These are phyloP conservation scores for Mentha longifolia DNA, from an alignment of 257 asterid species.

Conservation along the genomic window DNA sequence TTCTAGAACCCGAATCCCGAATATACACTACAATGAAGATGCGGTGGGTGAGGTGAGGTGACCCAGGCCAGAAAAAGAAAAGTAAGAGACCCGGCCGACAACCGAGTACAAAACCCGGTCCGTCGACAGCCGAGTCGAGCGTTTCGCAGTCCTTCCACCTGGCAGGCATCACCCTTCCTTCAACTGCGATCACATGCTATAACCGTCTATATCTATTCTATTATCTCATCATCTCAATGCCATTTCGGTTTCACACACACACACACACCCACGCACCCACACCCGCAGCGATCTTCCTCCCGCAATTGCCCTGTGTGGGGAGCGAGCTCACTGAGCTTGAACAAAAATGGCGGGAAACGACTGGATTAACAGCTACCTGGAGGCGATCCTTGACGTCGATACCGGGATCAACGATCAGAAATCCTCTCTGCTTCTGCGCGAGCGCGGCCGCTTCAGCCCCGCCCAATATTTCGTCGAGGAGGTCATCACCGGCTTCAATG, in stretches of 20 bases:
- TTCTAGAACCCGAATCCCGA: too few relatives aligned
- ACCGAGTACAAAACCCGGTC: slow-evolving; percentile 1
- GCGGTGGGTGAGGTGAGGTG: too few relatives aligned
- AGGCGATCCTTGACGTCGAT: slow-evolving; percentile 77
- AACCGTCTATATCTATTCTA: slow-evolving; percentile 26
- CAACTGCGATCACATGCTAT: slow-evolving; percentile 21
- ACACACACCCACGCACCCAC: too few relatives aligned
- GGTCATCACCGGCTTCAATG: slow-evolving; percentile 79
- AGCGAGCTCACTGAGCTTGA: slow-evolving; percentile 3
- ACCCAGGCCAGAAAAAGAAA: too few relatives aligned
- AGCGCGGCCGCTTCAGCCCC: slow-evolving; percentile 85
- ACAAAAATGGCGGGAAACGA: slow-evolving; percentile 66
- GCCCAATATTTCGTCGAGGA: slow-evolving; percentile 82
- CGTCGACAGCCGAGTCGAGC: slow-evolving; percentile 7
- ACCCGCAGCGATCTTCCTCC: background rate
- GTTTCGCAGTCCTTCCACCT: slow-evolving; percentile 20
- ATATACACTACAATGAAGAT: too few relatives aligned
- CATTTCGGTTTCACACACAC: too few relatives aligned
- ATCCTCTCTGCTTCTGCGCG: slow-evolving; percentile 66
- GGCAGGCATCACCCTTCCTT: slow-evolving; percentile 28
- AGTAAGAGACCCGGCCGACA: background rate
- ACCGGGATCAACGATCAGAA: slow-evolving; percentile 57
- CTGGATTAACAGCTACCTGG: slow-evolving; percentile 79
- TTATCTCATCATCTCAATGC: background rate
- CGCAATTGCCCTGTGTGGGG: background rate